Evolutionary conservation across 108 stramenopile genomes (phyloP).

Genomic region (Hondaea fermentalgiana): DNA sequence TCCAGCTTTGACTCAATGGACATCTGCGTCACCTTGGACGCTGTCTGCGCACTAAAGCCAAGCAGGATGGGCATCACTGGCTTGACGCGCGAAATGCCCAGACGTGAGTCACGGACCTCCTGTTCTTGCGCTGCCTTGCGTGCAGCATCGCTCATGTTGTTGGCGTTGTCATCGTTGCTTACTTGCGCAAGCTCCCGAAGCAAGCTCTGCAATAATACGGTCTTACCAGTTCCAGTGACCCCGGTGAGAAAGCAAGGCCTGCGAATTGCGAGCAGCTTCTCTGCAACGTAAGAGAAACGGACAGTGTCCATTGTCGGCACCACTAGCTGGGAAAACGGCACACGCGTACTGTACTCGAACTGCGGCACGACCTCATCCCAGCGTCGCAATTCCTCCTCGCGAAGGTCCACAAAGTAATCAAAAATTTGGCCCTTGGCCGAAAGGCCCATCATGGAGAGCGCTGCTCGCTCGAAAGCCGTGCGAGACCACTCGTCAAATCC

Average conservation of each 20-base stretch:
- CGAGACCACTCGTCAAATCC: background rate
- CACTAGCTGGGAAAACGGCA: conserved; percentile 42
- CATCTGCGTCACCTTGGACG: conserved; percentile 50
- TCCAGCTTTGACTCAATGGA: conserved; percentile 50
- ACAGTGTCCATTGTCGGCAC: conserved; percentile 53
- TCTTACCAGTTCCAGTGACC: conserved; percentile 55
- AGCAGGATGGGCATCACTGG: conserved; percentile 41
- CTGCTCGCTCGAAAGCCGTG: conserved; percentile 21
- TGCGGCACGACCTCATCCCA: conserved; percentile 51
- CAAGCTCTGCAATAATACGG: conserved; percentile 16
- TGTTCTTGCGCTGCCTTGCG: background rate
- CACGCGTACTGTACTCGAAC: conserved; percentile 40
- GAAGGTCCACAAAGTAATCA: conserved; percentile 42
- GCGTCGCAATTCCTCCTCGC: background rate
- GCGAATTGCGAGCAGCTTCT: conserved; percentile 29
- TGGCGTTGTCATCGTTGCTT: background rate
- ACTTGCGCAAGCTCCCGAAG: background rate
- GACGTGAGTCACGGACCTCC: background rate
- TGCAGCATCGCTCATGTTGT: background rate
- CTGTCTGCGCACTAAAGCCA: conserved; percentile 50
- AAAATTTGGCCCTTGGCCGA: conserved; percentile 37
- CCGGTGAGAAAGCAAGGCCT: conserved; percentile 54
- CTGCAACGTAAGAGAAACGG: conserved; percentile 46
- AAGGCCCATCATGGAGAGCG: conserved; percentile 14
- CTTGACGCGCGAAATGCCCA: background rate